Base-by-base conservation (phyloP, 192 early-diverging fungal species). In the Entomortierella lignicola region DNA sequence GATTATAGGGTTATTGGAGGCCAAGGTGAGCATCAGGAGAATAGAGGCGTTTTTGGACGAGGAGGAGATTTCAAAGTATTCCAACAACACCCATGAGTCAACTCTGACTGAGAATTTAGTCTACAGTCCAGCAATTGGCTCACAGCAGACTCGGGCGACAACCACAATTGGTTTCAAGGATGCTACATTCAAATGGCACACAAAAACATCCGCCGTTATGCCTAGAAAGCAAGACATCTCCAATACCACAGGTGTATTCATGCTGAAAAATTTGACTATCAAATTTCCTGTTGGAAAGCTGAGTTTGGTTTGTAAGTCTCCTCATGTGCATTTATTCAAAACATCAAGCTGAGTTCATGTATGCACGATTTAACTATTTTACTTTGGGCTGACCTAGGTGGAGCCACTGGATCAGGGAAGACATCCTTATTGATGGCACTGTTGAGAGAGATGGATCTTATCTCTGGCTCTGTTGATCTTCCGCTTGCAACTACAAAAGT, bases 351-450 rank as follows among this genome's bases (percentile, higher is more conserved):
- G 4, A 10, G 29, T 10, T 17, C 26, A 71, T 8, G n/a, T n/a
- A n/a, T n/a, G n/a, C n/a, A n/a, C n/a, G n/a, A n/a, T n/a, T n/a
- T n/a, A 17, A 1, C 55, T 1, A 7, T 23, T 42, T 69, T 44
- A 1, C 25, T 47, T 32, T 30, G 31, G n/a, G 51, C 26, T 42
- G 1, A 31, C 39, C 15, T 53, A 84, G 83, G 83, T 30, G 97
- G 97, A 20, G 63, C 92, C 6, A 97, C 96, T 6, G 96, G 94
- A 5, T 85, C 91, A 7, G 98, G 98, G 39, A 99, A 99, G 72
- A 91, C 92, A 1, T 87, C 91, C 26, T 70, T 99, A 26, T 66
- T 97, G 25, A 69, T 93, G 43, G 94, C 94, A 12, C 84, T 98
- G 2, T 77, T 98, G 13, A 92, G 95, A 26, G 85, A 87, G 60